These are phyloP conservation scores for Mycena galericulata DNA, from an alignment of 768 basidiomycete genomes.

Conservation along the genomic window DNA sequence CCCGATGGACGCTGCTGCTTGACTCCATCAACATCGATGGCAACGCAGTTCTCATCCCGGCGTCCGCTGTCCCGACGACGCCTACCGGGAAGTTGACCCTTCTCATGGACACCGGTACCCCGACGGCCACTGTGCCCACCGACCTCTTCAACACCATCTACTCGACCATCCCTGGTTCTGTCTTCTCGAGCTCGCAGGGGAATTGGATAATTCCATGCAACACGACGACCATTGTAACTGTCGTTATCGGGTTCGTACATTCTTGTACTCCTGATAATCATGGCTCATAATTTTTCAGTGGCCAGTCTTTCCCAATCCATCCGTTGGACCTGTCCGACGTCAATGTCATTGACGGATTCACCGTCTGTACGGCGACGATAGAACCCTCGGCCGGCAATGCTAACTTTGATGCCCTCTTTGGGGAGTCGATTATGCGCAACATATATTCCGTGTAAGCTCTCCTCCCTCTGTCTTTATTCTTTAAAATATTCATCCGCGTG, in stretches of 20 bases:
- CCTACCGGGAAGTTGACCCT: not conserved
- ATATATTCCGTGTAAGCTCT: not conserved
- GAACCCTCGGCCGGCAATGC: not conserved
- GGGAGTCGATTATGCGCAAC: not conserved
- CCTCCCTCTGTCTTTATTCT: not conserved
- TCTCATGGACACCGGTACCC: constrained; percentile 20
- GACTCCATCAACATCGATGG: constrained; percentile 5
- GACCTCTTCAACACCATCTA: constrained; percentile 5
- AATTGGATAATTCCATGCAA: not conserved
- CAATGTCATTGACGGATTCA: not conserved
- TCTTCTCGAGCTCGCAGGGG: not conserved
- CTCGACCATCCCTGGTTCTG: constrained; percentile 3
- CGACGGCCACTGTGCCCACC: not conserved
- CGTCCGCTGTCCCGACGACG: not conserved
- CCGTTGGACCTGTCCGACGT: not conserved
- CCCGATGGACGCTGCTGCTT: not conserved
- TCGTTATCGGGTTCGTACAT: not conserved
- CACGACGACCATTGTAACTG: not conserved
- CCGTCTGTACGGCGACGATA: not conserved
- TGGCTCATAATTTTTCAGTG: not conserved
- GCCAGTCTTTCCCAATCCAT: not conserved
- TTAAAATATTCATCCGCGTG: not conserved
- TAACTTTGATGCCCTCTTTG: not conserved
- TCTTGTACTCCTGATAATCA: not conserved
- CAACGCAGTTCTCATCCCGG: not conserved